These are phyloP conservation scores for Syzygium aromaticum DNA, from an alignment of 345 rosid species.

Conservation along the genomic window DNA sequence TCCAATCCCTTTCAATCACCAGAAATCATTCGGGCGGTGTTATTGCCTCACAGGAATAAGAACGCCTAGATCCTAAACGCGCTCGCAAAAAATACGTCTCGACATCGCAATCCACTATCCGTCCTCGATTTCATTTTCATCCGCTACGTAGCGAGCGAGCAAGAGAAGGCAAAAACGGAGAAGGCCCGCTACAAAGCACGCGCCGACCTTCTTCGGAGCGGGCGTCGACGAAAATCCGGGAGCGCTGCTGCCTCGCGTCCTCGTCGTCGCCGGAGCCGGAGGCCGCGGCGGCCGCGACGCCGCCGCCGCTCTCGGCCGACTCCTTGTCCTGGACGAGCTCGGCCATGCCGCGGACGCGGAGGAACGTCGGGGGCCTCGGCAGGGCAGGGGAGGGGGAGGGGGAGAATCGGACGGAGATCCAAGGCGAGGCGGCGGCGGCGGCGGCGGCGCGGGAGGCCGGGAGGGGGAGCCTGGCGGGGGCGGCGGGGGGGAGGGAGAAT, in stretches of 20 bases:
- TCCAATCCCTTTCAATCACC: not conserved
- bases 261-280: slow-evolving; percentile 6
- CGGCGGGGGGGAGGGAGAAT: slow-evolving; percentile 14
- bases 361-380: slow-evolving; percentile 15
- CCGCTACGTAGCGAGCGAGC: not conserved
- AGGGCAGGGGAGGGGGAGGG: slow-evolving; percentile 6
- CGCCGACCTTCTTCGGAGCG: slow-evolving; percentile 59
- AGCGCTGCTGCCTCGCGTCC: slow-evolving; percentile 33
- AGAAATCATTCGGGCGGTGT: not conserved
- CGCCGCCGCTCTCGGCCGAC: slow-evolving; percentile 12
- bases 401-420: not conserved
- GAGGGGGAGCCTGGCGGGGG: not conserved
- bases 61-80: not conserved
- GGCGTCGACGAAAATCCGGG: slow-evolving; percentile 67
- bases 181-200: not conserved
- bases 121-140: not conserved
- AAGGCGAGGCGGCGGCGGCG: slow-evolving; percentile 11
- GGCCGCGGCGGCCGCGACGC: slow-evolving; percentile 15
- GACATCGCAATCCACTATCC: not conserved
- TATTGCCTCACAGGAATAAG: not conserved
- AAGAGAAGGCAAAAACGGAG: not conserved
- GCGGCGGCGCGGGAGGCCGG: slow-evolving; percentile 2
- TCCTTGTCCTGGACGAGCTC: slow-evolving; percentile 59
- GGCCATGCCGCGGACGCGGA: slow-evolving; percentile 44
- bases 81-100: not conserved